A percentile compares a stretch with the other conserved stretches of the same genome.
phyloP scores from a whole-genome alignment of 2,329 filamentous ascomycete genomes.

The Diaporthe vaccinii region DNA sequence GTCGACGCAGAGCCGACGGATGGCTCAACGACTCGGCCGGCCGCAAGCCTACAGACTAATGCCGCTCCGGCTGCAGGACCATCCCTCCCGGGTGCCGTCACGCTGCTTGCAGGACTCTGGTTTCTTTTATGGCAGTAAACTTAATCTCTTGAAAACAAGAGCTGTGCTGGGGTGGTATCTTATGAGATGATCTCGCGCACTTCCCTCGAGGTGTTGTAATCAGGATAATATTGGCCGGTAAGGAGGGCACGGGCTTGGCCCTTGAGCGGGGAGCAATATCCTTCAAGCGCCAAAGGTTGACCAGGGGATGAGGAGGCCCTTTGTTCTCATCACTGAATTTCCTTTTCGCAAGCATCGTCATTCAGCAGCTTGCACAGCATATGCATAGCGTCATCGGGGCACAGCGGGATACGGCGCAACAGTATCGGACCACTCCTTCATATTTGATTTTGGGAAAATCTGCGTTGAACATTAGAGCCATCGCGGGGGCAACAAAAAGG shows the following conservation, averaged over 20 bases:
- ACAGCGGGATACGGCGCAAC: constrained; percentile 42
- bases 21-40: constrained; percentile 50
- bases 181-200: not conserved
- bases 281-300: not conserved
- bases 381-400: constrained; percentile 39
- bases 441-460: constrained; percentile 1
- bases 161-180: not conserved
- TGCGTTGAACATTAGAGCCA: constrained; percentile 13
- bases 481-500: not conserved
- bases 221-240: not conserved
- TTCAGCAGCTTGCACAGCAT: constrained; percentile 28
- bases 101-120: constrained; percentile 14
- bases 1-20: constrained; percentile 53
- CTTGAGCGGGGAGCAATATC: not conserved
- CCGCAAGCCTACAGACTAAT: constrained; percentile 51
- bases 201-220: not conserved
- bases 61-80: constrained; percentile 40
- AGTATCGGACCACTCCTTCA: constrained; percentile 42
- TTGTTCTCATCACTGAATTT: not conserved
- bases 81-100: constrained; percentile 2
- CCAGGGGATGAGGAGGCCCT: not conserved
- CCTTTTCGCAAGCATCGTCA: not conserved
- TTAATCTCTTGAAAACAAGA: not conserved
- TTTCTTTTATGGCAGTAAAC: constrained; percentile 3
- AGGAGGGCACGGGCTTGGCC: not conserved